phyloP scores from a whole-genome alignment of 2,329 filamentous ascomycete genomes.

The Beauveria asiatica region DNA sequence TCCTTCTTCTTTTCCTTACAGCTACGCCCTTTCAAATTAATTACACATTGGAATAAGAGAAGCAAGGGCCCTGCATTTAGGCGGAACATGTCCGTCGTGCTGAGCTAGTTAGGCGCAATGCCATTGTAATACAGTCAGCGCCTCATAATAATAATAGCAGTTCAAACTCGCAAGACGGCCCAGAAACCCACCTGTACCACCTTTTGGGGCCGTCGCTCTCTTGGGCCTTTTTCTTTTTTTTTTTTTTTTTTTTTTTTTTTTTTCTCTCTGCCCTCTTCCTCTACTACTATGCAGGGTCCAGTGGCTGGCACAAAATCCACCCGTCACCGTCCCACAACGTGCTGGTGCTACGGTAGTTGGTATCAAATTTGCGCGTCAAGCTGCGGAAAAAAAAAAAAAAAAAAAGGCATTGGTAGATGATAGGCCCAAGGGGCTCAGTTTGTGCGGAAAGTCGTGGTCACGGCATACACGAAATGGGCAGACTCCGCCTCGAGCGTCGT shows the following conservation, averaged over 20 bases:
- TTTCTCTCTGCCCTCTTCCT: not conserved
- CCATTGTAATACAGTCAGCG: not conserved
- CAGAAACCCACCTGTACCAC: not conserved
- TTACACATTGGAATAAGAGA: not conserved
- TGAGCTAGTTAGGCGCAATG: not conserved
- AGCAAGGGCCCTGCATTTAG: not conserved
- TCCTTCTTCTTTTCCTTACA: not conserved
- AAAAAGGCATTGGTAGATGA: not conserved
- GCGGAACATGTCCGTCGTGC: not conserved
- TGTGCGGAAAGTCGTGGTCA: not conserved
- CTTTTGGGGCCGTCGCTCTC: not conserved
- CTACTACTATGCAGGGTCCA: not conserved
- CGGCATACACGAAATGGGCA: not conserved
- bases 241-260: not conserved
- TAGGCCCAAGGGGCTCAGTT: not conserved
- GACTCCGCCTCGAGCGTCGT: not conserved
- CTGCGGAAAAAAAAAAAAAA: not conserved
- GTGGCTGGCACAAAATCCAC: not conserved
- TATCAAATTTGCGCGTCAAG: not conserved
- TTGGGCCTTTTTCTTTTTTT: not conserved
- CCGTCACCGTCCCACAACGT: not conserved
- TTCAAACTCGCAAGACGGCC: not conserved
- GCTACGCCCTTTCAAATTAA: conserved; percentile 7
- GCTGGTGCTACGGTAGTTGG: not conserved
- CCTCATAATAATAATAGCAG: not conserved